A percentile compares a stretch with the other conserved stretches of the same genome.
These are phyloP conservation scores for Elasticomyces elasticus DNA, from an alignment of 495 filamentous ascomycete genomes.

Conservation along the genomic window DNA sequence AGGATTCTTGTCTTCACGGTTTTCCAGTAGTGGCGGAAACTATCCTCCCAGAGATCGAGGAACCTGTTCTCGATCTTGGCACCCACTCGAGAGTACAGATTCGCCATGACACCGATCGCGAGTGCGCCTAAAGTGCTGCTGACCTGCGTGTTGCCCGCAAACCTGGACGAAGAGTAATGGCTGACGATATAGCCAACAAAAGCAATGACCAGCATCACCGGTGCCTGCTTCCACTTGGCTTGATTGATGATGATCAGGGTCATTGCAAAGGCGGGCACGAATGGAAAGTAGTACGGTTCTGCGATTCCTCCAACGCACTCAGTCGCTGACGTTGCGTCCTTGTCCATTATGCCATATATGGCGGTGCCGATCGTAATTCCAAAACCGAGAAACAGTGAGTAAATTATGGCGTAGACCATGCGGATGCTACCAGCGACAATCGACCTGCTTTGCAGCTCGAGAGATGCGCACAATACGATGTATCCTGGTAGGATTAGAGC, in stretches of 20 bases:
- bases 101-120: constrained; percentile 75
- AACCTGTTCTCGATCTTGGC: constrained; percentile 26
- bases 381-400: constrained; percentile 91
- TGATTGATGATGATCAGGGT: constrained; percentile 81
- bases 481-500: constrained; percentile 89
- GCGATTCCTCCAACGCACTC: constrained; percentile 56
- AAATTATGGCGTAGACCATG: constrained; percentile 93
- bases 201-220: constrained; percentile 74
- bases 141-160: constrained; percentile 69
- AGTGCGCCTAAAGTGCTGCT: constrained; percentile 78
- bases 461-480: constrained; percentile 66
- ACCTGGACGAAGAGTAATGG: constrained; percentile 62
- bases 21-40: constrained; percentile 21
- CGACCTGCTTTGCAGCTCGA: constrained; percentile 79
- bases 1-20: constrained; percentile 2
- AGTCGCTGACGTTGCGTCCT: constrained; percentile 61
- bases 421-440: constrained; percentile 86
- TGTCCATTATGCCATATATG: constrained; percentile 74
- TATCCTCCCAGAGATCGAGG: constrained; percentile 30
- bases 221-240: constrained; percentile 80
- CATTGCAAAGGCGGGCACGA: constrained; percentile 71
- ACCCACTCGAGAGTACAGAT: constrained; percentile 73
- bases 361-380: constrained; percentile 92
- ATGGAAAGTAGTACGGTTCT: constrained; percentile 56
- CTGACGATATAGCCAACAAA: constrained; percentile 82